Percentiles rank a stretch among this genome's conserved stretches.
phyloP scores from a whole-genome alignment of 1,284 basidiomycete genomes.

The Chondrostereum purpureum region DNA sequence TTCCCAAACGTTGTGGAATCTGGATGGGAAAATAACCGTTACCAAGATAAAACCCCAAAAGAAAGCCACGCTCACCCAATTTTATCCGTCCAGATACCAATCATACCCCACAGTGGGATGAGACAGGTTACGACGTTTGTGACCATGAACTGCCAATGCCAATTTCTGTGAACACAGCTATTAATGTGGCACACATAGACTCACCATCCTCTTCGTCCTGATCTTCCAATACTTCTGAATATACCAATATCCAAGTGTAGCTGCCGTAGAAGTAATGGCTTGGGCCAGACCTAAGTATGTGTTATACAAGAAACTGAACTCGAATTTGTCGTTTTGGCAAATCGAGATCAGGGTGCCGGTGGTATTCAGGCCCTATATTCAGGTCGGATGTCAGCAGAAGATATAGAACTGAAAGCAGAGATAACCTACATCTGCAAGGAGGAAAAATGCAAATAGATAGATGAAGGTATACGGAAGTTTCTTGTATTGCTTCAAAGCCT shows the following conservation, averaged over 20 bases:
- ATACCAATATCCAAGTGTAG: conserved; percentile 58
- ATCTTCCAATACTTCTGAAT: conserved; percentile 75
- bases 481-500: conserved; percentile 62
- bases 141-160: conserved; percentile 51
- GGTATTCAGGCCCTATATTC: conserved; percentile 63
- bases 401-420: conserved; percentile 2
- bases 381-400: neutral
- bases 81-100: conserved; percentile 74
- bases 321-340: conserved; percentile 76
- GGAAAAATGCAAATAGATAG: conserved; percentile 71
- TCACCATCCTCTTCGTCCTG: conserved; percentile 70
- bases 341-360: conserved; percentile 72
- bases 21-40: conserved; percentile 23
- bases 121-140: conserved; percentile 73
- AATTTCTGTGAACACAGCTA: conserved; percentile 13
- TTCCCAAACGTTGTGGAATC: conserved; percentile 80
- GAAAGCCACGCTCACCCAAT: conserved; percentile 45
- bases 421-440: conserved; percentile 58
- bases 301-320: conserved; percentile 62
- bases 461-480: conserved; percentile 70
- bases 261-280: conserved; percentile 57
- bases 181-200: conserved; percentile 10
- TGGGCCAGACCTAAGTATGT: conserved; percentile 74
- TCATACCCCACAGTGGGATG: conserved; percentile 82
- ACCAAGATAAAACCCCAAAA: neutral